phyloP scores from a whole-genome alignment of 2,329 filamentous ascomycete genomes.

The Verticillium alfalfae region DNA sequence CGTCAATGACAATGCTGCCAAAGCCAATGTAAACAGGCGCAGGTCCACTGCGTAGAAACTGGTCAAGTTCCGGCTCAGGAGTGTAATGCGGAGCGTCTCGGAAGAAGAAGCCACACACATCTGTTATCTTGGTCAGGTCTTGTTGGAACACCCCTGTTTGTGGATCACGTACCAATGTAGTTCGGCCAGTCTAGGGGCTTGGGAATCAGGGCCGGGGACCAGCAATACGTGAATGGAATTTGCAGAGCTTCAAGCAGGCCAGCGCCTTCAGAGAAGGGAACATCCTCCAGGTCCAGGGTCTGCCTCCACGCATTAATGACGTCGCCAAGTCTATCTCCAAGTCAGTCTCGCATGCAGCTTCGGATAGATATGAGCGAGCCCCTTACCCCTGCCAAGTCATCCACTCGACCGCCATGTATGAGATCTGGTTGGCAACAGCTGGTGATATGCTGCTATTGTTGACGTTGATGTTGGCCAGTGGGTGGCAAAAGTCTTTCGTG shows the following conservation, averaged over 20 bases:
- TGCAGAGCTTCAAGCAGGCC: slow-evolving; percentile 61
- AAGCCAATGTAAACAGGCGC: slow-evolving; percentile 11
- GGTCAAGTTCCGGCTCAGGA: slow-evolving; percentile 45
- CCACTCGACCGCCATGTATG: slow-evolving; percentile 68
- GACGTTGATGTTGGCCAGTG: slow-evolving; percentile 65
- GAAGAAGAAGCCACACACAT: slow-evolving; percentile 17
- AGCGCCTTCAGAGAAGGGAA: slow-evolving; percentile 67
- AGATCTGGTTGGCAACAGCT: slow-evolving; percentile 63
- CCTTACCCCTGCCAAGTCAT: slow-evolving; percentile 65
- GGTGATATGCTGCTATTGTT: slow-evolving; percentile 41
- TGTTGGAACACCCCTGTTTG: not conserved
- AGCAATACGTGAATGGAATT: slow-evolving; percentile 74
- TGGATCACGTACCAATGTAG: slow-evolving; percentile 41
- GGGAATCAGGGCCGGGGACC: slow-evolving; percentile 62
- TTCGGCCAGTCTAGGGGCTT: slow-evolving; percentile 62
- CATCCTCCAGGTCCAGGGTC: slow-evolving; percentile 57
- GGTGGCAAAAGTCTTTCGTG: slow-evolving; percentile 68
- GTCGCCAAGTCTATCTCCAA: slow-evolving; percentile 50
- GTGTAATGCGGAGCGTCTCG: slow-evolving; percentile 20
- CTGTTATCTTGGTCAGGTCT: slow-evolving; percentile 1
- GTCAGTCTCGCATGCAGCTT: not conserved
- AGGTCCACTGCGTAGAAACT: slow-evolving; percentile 52
- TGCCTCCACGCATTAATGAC: slow-evolving; percentile 70
- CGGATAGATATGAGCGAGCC: not conserved
- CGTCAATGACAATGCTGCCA: slow-evolving; percentile 11